A percentile compares a stretch with the other conserved stretches of the same genome.
These are phyloP conservation scores for Fusarium sp. DNA, from an alignment of 2,329 filamentous ascomycete species.

Conservation along the genomic window DNA sequence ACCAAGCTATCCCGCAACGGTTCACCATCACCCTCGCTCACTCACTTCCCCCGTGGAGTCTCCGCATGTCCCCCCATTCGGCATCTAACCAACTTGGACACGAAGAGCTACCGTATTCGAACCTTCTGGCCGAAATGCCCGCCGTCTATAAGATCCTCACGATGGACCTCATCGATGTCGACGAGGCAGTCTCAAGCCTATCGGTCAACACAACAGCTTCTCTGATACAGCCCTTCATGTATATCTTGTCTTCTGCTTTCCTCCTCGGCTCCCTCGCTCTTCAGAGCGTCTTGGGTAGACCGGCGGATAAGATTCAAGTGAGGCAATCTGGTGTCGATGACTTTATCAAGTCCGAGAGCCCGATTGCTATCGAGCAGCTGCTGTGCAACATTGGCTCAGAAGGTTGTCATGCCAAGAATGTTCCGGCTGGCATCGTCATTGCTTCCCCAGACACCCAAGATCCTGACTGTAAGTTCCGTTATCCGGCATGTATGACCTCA, in stretches of 20 bases:
- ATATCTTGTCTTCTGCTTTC: constrained; percentile 58
- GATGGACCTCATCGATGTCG: constrained; percentile 42
- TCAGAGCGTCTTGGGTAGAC: constrained; percentile 59
- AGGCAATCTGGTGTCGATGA: constrained; percentile 59
- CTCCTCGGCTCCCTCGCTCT: constrained; percentile 61
- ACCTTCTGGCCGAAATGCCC: neutral
- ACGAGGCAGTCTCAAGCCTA: constrained; percentile 39
- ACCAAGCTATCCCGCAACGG: constrained; percentile 37
- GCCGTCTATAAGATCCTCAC: constrained; percentile 35
- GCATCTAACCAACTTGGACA: constrained; percentile 18
- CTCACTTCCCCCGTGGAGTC: constrained; percentile 10
- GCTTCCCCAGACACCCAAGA: constrained; percentile 62
- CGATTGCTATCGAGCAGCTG: constrained; percentile 60
- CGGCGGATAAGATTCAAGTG: constrained; percentile 48
- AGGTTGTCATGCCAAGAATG: constrained; percentile 59
- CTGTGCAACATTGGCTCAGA: constrained; percentile 66
- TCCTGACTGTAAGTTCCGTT: constrained; percentile 61
- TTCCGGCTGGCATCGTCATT: constrained; percentile 60
- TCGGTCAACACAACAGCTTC: constrained; percentile 44
- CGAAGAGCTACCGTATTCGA: constrained; percentile 1
- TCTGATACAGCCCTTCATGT: constrained; percentile 55
- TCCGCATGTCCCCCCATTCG: constrained; percentile 36
- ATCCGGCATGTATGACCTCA: neutral
- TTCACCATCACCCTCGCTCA: constrained; percentile 6
- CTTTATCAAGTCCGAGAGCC: constrained; percentile 61